phyloP scores from a whole-genome alignment of 148 eudicot species.

The Beta vulgaris region DNA sequence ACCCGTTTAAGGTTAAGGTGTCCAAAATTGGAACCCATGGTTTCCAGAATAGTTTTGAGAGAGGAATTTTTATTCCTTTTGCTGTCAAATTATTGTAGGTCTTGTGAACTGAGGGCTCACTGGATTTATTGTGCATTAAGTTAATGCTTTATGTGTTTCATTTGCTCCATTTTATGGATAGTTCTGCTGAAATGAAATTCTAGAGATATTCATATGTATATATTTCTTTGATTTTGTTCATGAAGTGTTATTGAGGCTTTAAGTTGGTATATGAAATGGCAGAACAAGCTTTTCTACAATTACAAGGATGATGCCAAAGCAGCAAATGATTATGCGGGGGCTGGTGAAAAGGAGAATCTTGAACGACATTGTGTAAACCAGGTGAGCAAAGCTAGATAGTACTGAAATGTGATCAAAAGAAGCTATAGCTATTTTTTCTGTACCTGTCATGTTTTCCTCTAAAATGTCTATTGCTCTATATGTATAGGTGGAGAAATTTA shows the following conservation, averaged over 20 bases:
- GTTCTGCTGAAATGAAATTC: not conserved
- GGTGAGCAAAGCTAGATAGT: slow-evolving; percentile 35
- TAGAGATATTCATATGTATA: not conserved
- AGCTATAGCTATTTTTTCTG: slow-evolving; percentile 1
- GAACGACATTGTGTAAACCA: slow-evolving; percentile 57
- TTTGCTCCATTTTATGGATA: not conserved
- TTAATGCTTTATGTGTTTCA: not conserved
- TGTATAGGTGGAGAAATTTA: slow-evolving; percentile 61
- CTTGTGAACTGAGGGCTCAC: not conserved
- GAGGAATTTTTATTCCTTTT: too few relatives aligned
- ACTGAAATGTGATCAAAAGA: not conserved
- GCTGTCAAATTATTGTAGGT: too few relatives aligned
- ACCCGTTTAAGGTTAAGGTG: not conserved
- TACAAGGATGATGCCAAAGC: slow-evolving; percentile 55
- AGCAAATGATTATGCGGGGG: slow-evolving; percentile 48
- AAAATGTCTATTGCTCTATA: not conserved
- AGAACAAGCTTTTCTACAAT: slow-evolving; percentile 53
- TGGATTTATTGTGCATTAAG: not conserved
- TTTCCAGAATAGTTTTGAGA: too few relatives aligned
- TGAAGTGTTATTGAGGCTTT: not conserved
- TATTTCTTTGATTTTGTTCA: slow-evolving; percentile 7
- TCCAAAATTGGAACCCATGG: not conserved
- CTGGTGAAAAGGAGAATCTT: slow-evolving; percentile 54
- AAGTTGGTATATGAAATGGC: slow-evolving; percentile 30
- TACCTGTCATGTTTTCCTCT: not conserved